A percentile compares a stretch with the other conserved stretches of the same genome.
Conservation (phyloP, 1,284 basidiomycete species). For the Agroathelia rolfsii region DNA sequence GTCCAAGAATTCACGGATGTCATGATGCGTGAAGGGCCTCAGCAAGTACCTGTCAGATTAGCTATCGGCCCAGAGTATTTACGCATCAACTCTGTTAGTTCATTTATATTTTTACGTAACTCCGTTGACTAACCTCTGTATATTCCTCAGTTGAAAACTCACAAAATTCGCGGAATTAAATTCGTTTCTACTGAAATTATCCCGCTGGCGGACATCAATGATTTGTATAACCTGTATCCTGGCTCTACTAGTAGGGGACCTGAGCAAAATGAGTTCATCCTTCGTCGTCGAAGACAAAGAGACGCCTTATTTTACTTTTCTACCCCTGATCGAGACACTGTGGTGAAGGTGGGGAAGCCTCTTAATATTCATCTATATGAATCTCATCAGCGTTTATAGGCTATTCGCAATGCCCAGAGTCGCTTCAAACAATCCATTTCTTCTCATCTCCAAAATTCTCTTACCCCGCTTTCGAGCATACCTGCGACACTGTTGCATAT, state of each 20-base stretch:
- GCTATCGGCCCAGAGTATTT: conserved; percentile 56
- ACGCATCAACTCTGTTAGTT: conserved; percentile 54
- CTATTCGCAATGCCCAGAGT: conserved; percentile 62
- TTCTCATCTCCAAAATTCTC: conserved; percentile 60
- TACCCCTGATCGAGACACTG: conserved; percentile 55
- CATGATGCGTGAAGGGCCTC: conserved; percentile 50
- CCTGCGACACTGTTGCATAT: conserved; percentile 77
- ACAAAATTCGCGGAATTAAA: no score
- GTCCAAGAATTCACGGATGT: conserved; percentile 45
- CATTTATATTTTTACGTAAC: not conserved
- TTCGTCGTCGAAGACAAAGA: conserved; percentile 61
- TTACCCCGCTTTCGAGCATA: conserved; percentile 72
- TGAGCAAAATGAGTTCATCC: conserved; percentile 73
- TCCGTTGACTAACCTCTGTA: conserved; percentile 8
- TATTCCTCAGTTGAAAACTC: conserved; percentile 44
- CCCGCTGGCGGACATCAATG: conserved; percentile 70
- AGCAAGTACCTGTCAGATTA: conserved; percentile 54
- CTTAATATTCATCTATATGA: not conserved
- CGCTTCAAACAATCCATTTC: conserved; percentile 46
- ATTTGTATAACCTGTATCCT: conserved; percentile 76
- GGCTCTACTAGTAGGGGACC: conserved; percentile 63
- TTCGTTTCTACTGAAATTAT: conserved; percentile 77
- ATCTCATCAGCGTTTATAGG: conserved; percentile 25
- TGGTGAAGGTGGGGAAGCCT: conserved; percentile 53
- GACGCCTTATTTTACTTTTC: conserved; percentile 64